Evolutionary conservation across 1,139 yeast species (phyloP).

Genomic region (Blastobotrys capitulatus): DNA sequence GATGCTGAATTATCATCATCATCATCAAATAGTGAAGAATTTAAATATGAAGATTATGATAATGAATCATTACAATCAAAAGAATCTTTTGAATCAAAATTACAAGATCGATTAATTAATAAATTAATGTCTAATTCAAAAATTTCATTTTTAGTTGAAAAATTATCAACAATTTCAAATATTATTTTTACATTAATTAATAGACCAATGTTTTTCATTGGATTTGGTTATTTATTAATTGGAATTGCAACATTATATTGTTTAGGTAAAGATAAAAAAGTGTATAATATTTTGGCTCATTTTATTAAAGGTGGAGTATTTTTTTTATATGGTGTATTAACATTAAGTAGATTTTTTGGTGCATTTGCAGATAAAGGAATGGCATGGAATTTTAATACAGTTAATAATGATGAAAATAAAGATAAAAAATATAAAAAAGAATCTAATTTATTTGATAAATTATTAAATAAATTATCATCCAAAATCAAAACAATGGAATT

Average conservation of each 20-base stretch:
- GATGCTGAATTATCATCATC: slow-evolving; percentile 1
- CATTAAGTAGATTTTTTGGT: slow-evolving; percentile 83
- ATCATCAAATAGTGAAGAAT: slow-evolving; percentile 12
- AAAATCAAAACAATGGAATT: slow-evolving; percentile 61
- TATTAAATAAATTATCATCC: slow-evolving; percentile 9
- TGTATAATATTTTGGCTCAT: slow-evolving; percentile 86
- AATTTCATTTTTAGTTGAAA: slow-evolving; percentile 33
- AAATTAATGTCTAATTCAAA: slow-evolving; percentile 25
- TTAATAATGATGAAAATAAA: not conserved
- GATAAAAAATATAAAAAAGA: not conserved
- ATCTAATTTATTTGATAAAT: slow-evolving; percentile 6
- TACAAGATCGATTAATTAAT: slow-evolving; percentile 22
- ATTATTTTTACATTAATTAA: slow-evolving; percentile 50
- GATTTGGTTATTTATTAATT: slow-evolving; percentile 56
- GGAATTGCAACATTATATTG: slow-evolving; percentile 73
- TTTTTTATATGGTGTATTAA: slow-evolving; percentile 63
- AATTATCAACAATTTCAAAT: slow-evolving; percentile 36
- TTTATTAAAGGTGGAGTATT: slow-evolving; percentile 95
- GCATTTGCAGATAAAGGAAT: slow-evolving; percentile 70
- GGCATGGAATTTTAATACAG: slow-evolving; percentile 69
- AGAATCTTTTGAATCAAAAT: slow-evolving; percentile 10
- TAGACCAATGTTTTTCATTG: slow-evolving; percentile 60
- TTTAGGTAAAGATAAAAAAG: slow-evolving; percentile 58
- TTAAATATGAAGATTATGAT: slow-evolving; percentile 11
- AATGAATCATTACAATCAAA: slow-evolving; percentile 3